Base-by-base conservation (phyloP, 2,329 filamentous ascomycete species). In the Samsoniella hepiali region DNA sequence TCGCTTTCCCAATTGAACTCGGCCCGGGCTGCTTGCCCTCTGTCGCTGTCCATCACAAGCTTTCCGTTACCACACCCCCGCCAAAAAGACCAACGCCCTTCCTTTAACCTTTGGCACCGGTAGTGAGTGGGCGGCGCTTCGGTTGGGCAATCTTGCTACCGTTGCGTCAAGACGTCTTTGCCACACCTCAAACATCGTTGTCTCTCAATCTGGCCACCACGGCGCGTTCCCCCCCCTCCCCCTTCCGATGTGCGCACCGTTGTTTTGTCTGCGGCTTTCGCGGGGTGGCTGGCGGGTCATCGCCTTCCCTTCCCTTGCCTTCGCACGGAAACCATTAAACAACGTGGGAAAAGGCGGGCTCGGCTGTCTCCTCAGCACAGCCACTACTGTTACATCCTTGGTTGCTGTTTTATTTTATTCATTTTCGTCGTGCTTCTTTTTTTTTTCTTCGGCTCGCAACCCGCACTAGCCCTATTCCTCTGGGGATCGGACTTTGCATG, bases 401-500 rank as follows among this genome's bases (percentile, higher is more conserved):
- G 22, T 22, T 22, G 22, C 11, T 36, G 13, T 17, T 50, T 50
- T 34, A 36, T 3, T 10, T 17, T 27, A 11, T 6, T 29, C 34
- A 5, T 55, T 17, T 38, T 7, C 31, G n/a, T 53, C 34, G 6
- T 15, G 22, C 17, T 44, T n/a, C 15, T 22, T 38, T 53, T 53
- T 31, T 22, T 42, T 27, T 31, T 32, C 22, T 53, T 38, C 36
- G 22, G n/a, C 50, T 54, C 50, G 31, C 31, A 56, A 31, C 36
- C 22, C 13, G 36, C 54, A 22, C 27, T 55, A 55, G 7, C 22
- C 11, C 8, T 17, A 15, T 4, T 5, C 4, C 29, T 17, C 29
- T 22, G 27, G 55, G 42, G 55, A 58, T 58, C 55, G 44, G 55
- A 58, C 55, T 45, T 49, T 58, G 27, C 40, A 47, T 58, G 40